phyloP scores from a whole-genome alignment of 2,329 filamentous ascomycete genomes.

The Xylaria sp. region DNA sequence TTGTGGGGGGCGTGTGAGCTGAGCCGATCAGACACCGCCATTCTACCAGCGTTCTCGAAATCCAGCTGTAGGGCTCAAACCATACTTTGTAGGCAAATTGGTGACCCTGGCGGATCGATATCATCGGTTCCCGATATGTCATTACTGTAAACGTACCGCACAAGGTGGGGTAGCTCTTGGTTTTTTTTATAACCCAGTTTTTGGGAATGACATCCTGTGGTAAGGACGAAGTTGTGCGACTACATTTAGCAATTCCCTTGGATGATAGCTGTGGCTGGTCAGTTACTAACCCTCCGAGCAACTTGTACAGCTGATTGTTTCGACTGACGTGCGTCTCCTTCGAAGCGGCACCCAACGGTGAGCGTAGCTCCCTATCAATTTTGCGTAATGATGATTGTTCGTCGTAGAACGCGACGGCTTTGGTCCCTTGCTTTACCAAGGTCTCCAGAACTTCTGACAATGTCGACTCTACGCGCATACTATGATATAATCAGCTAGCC shows the following conservation, averaged over 20 bases:
- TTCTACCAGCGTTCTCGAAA: constrained; percentile 25
- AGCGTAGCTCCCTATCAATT: not conserved
- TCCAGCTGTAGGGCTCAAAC: constrained; percentile 31
- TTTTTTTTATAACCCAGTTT: not conserved
- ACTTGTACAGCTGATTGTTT: not conserved
- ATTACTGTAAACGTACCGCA: constrained; percentile 9
- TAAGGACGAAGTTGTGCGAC: not conserved
- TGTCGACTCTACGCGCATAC: constrained; percentile 16
- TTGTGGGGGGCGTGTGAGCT: not conserved
- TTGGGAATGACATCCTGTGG: not conserved
- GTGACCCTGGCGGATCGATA: not conserved
- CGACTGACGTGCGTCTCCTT: not conserved
- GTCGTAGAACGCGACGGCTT: constrained; percentile 15
- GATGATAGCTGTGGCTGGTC: not conserved
- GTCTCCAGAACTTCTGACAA: constrained; percentile 17
- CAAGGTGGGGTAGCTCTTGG: not conserved
- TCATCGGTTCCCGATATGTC: not conserved
- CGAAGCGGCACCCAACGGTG: not conserved
- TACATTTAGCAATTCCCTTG: not conserved
- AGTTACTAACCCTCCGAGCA: not conserved
- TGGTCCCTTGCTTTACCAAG: constrained; percentile 14
- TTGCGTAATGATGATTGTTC: not conserved
- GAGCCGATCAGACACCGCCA: constrained; percentile 21
- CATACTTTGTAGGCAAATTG: constrained; percentile 21
- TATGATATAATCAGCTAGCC: not conserved